Evolutionary conservation across 2,329 filamentous ascomycete species (phyloP), one percentile per base, ranked within the genome.

Genomic region (Epichloe elymi): DNA sequence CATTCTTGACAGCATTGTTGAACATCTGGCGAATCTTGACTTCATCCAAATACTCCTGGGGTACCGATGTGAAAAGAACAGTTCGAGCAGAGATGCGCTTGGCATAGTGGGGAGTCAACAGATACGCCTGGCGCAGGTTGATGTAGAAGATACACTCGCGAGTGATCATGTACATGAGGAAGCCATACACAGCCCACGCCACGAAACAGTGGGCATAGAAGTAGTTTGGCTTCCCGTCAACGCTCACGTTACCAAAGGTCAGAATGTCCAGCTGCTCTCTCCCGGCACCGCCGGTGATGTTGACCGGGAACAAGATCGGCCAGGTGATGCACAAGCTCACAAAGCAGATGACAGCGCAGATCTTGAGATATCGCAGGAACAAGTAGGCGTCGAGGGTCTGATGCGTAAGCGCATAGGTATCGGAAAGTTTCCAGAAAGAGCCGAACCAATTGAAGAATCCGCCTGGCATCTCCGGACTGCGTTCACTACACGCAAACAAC

Each of bases 101-200:
- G 30, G 88, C 79, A 62, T 95, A 91, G 48, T 86, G 74, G 1
- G 87, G 88, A 2, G 88, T 87, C 51, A 95, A 75, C n/a, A 90
- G 80, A 70, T 94, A 97, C 1, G 91, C 91, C 69, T 97, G 93
- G 56, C 91, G 86, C 49, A 97, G 70, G 60, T 95, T 95, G 71
- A 96, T 87, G 67, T 89, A 95, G 76, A 85, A 97, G 60, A 98
- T 84, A 63, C 83, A 83, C 67, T 98, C 93, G 55, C 93, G 82
- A 33, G 88, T 88, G 50, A 98, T 81, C 61, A 88, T 87, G 67
- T 88, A 91, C 67, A 96, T 83, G 53, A 98, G 76, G 65, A 97
- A 96, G 51, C 80, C 72, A 59, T 95, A 88, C 63, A 90, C 95
- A 49, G 88, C 68, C 78, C 86, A 95, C 0, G 84, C 86, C 35